Conservation (phyloP, 1,139 yeast genomes). For the Yamadazyma diddensiae region DNA sequence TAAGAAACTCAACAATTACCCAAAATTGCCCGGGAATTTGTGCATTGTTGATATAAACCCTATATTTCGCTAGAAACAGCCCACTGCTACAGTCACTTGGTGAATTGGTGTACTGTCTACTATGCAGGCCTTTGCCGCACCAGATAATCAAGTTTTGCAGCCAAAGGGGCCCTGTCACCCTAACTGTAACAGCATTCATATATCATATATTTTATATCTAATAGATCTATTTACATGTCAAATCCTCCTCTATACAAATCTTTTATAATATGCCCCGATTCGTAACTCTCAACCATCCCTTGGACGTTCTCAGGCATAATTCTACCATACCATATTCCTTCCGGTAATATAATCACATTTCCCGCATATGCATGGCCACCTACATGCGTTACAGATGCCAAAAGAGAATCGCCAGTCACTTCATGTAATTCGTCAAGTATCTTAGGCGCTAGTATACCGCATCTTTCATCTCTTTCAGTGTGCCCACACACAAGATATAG, state of each 20-base stretch:
- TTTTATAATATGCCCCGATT: constrained; percentile 45
- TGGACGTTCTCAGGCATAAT: constrained; percentile 65
- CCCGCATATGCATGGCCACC: constrained; percentile 85
- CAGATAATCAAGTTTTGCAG: too few species aligned
- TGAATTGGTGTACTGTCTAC: too few species aligned
- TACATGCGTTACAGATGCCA: constrained; percentile 63
- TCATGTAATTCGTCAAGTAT: constrained; percentile 45
- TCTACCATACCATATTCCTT: constrained; percentile 69
- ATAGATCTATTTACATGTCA: too few species aligned
- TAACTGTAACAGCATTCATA: too few species aligned
- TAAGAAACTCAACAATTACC: too few species aligned
- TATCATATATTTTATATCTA: too few species aligned
- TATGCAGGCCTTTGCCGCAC: too few species aligned
- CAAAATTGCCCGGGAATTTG: too few species aligned
- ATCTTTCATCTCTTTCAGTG: constrained; percentile 56
- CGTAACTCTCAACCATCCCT: constrained; percentile 59
- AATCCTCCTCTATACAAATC: constrained; percentile 62
- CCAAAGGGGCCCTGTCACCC: too few species aligned
- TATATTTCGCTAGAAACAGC: too few species aligned
- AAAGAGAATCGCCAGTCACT: constrained; percentile 12
- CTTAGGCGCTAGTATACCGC: constrained; percentile 64
- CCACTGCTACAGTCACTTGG: too few species aligned
- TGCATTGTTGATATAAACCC: too few species aligned
- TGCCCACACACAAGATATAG: constrained; percentile 68
- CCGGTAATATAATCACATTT: constrained; percentile 56